Conservation (phyloP, 1,139 yeast genomes). For the Candida sanyaensis region DNA sequence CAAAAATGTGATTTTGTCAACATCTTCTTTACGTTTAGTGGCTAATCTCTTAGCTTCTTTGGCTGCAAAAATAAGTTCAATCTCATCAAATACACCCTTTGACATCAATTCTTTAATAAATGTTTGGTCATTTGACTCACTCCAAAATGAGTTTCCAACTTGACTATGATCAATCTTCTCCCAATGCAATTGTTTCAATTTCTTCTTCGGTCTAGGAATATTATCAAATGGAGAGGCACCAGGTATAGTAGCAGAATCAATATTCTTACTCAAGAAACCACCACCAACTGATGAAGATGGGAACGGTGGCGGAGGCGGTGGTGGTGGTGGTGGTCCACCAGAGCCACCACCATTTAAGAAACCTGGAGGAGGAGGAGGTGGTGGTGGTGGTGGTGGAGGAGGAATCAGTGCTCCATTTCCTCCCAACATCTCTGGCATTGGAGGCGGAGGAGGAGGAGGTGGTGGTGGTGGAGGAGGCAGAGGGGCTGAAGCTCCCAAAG, state of each 20-base stretch:
- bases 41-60: slow-evolving; percentile 65
- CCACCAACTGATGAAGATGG: slow-evolving; percentile 21
- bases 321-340: slow-evolving; percentile 21
- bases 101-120: slow-evolving; percentile 63
- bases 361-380: slow-evolving; percentile 25
- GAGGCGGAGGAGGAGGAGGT: slow-evolving; percentile 30
- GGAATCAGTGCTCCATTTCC: slow-evolving; percentile 22
- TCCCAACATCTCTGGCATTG: slow-evolving; percentile 11
- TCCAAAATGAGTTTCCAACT: slow-evolving; percentile 70
- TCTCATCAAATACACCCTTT: slow-evolving; percentile 73
- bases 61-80: slow-evolving; percentile 78
- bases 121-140: slow-evolving; percentile 30
- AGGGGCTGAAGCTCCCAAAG: slow-evolving; percentile 9
- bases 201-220: slow-evolving; percentile 75
- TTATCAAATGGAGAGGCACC: slow-evolving; percentile 45
- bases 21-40: slow-evolving; percentile 47
- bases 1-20: slow-evolving; percentile 59
- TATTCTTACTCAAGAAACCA: background rate
- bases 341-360: slow-evolving; percentile 20
- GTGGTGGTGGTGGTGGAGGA: slow-evolving; percentile 28
- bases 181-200: slow-evolving; percentile 83
- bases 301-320: slow-evolving; percentile 21
- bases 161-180: slow-evolving; percentile 61
- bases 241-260: slow-evolving; percentile 20
- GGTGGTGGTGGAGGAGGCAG: slow-evolving; percentile 29